These are phyloP conservation scores for Saprolegnia parasitica DNA, from an alignment of 352 stramenopile genomes.

Conservation along the genomic window DNA sequence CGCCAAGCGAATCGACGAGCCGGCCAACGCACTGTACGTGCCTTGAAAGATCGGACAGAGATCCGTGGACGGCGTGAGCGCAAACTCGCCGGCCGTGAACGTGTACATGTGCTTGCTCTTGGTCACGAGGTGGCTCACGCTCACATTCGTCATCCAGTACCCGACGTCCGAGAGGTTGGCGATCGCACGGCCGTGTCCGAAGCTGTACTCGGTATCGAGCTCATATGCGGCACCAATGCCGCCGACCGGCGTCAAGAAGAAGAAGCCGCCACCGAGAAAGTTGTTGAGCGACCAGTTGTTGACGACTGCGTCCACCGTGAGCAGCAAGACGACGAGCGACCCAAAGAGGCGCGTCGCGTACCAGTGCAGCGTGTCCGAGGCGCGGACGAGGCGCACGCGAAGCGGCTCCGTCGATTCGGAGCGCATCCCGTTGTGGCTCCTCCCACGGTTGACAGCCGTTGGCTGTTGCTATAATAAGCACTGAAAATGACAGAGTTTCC, in stretches of 20 bases:
- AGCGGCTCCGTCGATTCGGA: no score
- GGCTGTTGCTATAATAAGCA: no score
- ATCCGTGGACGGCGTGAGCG: neutral
- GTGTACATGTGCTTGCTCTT: neutral
- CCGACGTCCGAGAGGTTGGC: slow-evolving; percentile 19
- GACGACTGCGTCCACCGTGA: neutral
- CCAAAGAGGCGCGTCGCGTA: neutral
- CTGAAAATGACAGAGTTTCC: no score
- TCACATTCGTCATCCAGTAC: slow-evolving; percentile 16
- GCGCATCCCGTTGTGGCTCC: no score
- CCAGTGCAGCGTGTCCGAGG: no score
- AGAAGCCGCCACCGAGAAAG: slow-evolving; percentile 17
- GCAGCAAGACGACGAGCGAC: neutral
- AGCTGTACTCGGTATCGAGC: neutral
- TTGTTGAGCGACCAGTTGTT: slow-evolving; percentile 23
- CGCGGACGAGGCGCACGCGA: no score
- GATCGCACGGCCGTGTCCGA: neutral
- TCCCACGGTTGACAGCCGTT: no score
- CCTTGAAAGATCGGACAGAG: slow-evolving; percentile 2
- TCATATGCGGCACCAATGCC: neutral
- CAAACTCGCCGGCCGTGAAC: neutral
- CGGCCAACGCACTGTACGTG: neutral
- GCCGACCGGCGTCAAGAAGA: slow-evolving; percentile 18
- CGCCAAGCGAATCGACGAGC: slow-evolving; percentile 16
- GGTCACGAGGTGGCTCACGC: neutral